Evolutionary conservation across 441 rosid genomes (phyloP).

Genomic region (Omphalea diandra): DNA sequence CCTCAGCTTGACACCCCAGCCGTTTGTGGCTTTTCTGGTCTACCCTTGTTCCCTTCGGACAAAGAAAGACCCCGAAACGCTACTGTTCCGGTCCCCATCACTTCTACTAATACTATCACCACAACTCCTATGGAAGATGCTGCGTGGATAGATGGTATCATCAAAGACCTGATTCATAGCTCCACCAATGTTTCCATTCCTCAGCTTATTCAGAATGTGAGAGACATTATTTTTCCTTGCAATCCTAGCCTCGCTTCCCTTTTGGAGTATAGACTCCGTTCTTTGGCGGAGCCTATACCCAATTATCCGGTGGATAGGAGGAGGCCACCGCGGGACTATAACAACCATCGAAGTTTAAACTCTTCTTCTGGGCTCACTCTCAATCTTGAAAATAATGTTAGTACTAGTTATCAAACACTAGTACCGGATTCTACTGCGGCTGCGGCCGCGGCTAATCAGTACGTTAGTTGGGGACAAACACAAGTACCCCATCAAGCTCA

Average conservation of each 20-base stretch:
- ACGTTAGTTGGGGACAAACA: constrained; percentile 30
- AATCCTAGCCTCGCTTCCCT: constrained; percentile 89
- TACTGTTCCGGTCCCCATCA: background rate
- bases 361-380: constrained; percentile 36
- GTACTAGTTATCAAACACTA: constrained; percentile 10
- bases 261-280: constrained; percentile 79
- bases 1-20: constrained; percentile 45
- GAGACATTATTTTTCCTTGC: constrained; percentile 91
- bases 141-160: constrained; percentile 87
- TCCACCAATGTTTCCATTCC: constrained; percentile 78
- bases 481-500: constrained; percentile 22
- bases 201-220: constrained; percentile 90
- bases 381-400: constrained; percentile 32
- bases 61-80: constrained; percentile 26
- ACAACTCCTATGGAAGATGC: constrained; percentile 50
- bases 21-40: constrained; percentile 91
- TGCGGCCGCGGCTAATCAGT: constrained; percentile 18
- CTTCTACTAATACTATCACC: background rate
- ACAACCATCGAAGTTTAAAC: constrained; percentile 34
- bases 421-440: constrained; percentile 28
- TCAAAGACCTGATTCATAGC: constrained; percentile 75
- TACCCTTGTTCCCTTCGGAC: constrained; percentile 85
- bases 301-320: constrained; percentile 27
- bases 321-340: constrained; percentile 26
- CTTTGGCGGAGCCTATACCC: constrained; percentile 48